Conservation (phyloP, 208 protist species). For the Trypanosoma vivax region DNA sequence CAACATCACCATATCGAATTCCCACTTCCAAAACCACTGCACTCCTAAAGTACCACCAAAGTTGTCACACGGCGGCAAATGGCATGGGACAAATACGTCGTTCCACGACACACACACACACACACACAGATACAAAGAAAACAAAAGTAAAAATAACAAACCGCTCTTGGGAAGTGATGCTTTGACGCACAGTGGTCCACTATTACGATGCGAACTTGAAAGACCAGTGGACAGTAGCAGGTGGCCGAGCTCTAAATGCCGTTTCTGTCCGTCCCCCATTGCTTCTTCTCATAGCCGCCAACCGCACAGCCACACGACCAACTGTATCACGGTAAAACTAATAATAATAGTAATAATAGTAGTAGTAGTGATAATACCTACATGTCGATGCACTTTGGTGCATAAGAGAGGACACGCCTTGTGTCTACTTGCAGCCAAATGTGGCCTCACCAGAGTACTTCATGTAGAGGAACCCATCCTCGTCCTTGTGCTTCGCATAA, state of each 20-base stretch:
- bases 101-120: not conserved
- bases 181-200: not conserved
- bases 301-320: too few species aligned
- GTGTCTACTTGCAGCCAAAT: conserved; percentile 46
- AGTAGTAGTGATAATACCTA: too few species aligned
- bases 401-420: not conserved
- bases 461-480: conserved; percentile 92
- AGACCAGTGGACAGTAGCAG: not conserved
- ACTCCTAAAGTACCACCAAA: not conserved
- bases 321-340: too few species aligned
- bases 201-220: not conserved
- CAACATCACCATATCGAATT: too few species aligned
- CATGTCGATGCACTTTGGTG: not conserved
- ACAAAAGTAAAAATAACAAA: not conserved
- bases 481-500: conserved; percentile 90
- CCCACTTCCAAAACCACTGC: too few species aligned
- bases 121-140: not conserved
- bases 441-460: conserved; percentile 87
- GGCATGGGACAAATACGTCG: too few species aligned
- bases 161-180: not conserved
- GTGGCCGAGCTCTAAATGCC: too few species aligned
- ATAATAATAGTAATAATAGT: too few species aligned
- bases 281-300: too few species aligned
- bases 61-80: not conserved
- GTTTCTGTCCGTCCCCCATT: too few species aligned